Evolutionary conservation across 768 basidiomycete genomes (phyloP).

Genomic region (Trametes villosa): DNA sequence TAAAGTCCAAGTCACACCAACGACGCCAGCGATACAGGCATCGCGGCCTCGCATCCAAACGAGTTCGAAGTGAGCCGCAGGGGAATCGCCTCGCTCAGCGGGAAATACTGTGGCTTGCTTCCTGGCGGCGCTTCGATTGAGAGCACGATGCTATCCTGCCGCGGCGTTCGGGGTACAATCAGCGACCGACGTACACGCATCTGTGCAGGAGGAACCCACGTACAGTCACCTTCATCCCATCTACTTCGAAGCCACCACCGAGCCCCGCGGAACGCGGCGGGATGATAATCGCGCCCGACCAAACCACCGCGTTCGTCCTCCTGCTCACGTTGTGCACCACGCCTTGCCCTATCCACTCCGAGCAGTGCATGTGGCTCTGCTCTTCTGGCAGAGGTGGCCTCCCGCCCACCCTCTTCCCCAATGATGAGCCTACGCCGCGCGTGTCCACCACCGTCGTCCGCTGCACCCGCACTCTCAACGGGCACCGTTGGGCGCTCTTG

Average conservation of each 20-base stretch:
- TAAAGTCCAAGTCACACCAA: no score
- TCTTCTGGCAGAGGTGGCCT: slow-evolving; percentile 6
- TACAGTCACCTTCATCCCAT: slow-evolving; percentile 30
- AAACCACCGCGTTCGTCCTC: slow-evolving; percentile 23
- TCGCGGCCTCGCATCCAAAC: slow-evolving; percentile 19
- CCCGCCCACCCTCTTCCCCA: neutral
- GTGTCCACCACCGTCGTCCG: slow-evolving; percentile 19
- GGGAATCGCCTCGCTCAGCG: slow-evolving; percentile 28
- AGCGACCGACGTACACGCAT: neutral
- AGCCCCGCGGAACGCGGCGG: slow-evolving; percentile 10
- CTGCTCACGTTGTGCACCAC: slow-evolving; percentile 25
- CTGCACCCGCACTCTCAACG: slow-evolving; percentile 15
- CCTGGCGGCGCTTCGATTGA: slow-evolving; percentile 26
- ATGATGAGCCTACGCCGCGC: neutral
- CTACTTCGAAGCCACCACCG: slow-evolving; percentile 29
- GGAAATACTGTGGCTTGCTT: slow-evolving; percentile 17
- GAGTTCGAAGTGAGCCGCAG: slow-evolving; percentile 33
- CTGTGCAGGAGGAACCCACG: neutral
- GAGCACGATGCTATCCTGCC: slow-evolving; percentile 32
- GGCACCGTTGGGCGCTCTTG: neutral
- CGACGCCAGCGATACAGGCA: slow-evolving; percentile 1
- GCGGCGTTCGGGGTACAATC: neutral
- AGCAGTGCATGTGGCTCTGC: slow-evolving; percentile 17
- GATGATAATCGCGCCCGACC: slow-evolving; percentile 32
- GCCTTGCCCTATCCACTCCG: slow-evolving; percentile 27